phyloP scores from a whole-genome alignment of 73 alveolate genomes.

The Uronychia binucleata region DNA sequence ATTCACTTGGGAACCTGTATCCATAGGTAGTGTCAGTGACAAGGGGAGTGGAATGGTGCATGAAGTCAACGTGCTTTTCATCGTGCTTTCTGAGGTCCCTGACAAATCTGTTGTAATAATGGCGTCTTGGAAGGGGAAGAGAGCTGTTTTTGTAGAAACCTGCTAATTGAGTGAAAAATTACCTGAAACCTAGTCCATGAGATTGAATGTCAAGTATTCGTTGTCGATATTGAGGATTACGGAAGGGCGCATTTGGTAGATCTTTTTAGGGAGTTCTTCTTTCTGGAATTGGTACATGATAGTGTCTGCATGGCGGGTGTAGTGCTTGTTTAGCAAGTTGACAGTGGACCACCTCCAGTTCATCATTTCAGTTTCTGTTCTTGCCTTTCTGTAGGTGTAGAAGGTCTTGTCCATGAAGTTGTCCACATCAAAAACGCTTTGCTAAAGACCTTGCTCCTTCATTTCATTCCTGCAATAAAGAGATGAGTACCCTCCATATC shows the following conservation, averaged over 20 bases:
- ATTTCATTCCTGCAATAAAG: slow-evolving; percentile 14
- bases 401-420: slow-evolving; percentile 59
- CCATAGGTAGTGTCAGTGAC: slow-evolving; percentile 35
- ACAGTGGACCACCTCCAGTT: slow-evolving; percentile 18
- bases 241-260: slow-evolving; percentile 50
- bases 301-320: slow-evolving; percentile 16
- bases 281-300: slow-evolving; percentile 13
- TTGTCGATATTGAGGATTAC: slow-evolving; percentile 48
- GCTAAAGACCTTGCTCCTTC: slow-evolving; percentile 36
- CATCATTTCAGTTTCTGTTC: slow-evolving; percentile 8
- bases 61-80: slow-evolving; percentile 32
- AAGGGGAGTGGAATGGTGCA: slow-evolving; percentile 51
- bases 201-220: slow-evolving; percentile 50
- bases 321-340: slow-evolving; percentile 57
- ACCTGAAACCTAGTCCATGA: slow-evolving; percentile 21
- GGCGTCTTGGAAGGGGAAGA: slow-evolving; percentile 40
- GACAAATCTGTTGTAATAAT: slow-evolving; percentile 53
- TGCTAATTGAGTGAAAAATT: slow-evolving; percentile 5
- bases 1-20: slow-evolving; percentile 61
- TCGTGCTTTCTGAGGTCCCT: slow-evolving; percentile 52
- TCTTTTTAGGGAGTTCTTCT: slow-evolving; percentile 29
- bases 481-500: slow-evolving; percentile 60
- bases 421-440: slow-evolving; percentile 28
- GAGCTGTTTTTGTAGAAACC: slow-evolving; percentile 39
- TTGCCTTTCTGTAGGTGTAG: slow-evolving; percentile 61